These are phyloP conservation scores for Paecilomyces variotii DNA, from an alignment of 2,329 filamentous ascomycete genomes.

Conservation along the genomic window DNA sequence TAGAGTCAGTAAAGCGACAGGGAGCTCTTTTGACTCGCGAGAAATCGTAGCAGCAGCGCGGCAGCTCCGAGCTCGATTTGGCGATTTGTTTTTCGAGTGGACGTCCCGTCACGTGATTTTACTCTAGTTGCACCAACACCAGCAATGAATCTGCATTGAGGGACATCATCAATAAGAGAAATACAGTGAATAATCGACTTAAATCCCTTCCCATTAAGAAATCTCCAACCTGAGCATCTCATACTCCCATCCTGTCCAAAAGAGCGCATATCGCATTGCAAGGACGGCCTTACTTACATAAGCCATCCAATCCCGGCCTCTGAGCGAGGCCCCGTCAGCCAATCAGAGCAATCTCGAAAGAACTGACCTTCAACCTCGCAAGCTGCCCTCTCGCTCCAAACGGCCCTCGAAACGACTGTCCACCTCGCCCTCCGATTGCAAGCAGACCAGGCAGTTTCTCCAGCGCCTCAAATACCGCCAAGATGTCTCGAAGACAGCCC, in stretches of 20 bases:
- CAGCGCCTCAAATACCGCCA: slow-evolving; percentile 10
- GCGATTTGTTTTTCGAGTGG: slow-evolving; percentile 5
- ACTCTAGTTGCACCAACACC: not conserved
- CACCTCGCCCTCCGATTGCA: not conserved
- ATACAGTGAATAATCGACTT: not conserved
- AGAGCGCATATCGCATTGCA: not conserved
- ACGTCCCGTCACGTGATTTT: slow-evolving; percentile 3
- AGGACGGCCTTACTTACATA: not conserved
- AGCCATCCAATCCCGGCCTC: not conserved
- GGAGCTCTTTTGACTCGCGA: not conserved
- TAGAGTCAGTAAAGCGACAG: slow-evolving; percentile 2
- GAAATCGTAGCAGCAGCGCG: not conserved
- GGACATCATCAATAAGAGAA: not conserved
- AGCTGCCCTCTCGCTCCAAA: slow-evolving; percentile 7
- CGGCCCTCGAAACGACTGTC: slow-evolving; percentile 5
- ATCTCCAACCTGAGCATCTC: not conserved
- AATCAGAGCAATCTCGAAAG: slow-evolving; percentile 27
- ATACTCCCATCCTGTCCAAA: not conserved
- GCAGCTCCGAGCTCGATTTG: slow-evolving; percentile 1
- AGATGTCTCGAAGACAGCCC: slow-evolving; percentile 25
- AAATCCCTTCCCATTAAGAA: not conserved
- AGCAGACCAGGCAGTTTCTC: not conserved
- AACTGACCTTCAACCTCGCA: slow-evolving; percentile 26
- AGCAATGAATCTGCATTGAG: not conserved
- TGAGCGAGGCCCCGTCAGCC: slow-evolving; percentile 13